Evolutionary conservation across 208 protist genomes (phyloP).

Genomic region (Naegleria lovaniensis): DNA sequence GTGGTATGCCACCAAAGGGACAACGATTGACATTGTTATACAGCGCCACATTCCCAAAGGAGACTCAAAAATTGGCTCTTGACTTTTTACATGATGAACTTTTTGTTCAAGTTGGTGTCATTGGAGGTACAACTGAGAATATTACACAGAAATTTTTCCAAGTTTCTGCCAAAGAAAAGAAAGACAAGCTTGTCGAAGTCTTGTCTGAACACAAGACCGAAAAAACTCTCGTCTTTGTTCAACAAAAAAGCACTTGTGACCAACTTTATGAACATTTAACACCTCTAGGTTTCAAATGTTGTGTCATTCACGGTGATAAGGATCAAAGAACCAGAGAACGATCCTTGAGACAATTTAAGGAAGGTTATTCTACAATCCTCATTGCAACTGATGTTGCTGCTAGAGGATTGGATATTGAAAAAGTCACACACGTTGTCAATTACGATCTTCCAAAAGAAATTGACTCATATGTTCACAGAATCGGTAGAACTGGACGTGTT

Average conservation of each 20-base stretch:
- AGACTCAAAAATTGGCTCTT: conserved; percentile 87
- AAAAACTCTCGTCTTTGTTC: conserved; percentile 90
- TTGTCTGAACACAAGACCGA: conserved; percentile 51
- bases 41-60: conserved; percentile 95
- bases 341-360: conserved; percentile 83
- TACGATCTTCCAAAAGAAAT: conserved; percentile 95
- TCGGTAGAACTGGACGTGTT: conserved; percentile 97
- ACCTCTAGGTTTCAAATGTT: conserved; percentile 60
- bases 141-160: conserved; percentile 63
- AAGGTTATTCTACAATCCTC: conserved; percentile 82
- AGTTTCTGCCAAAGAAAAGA: conserved; percentile 66
- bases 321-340: conserved; percentile 79
- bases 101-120: conserved; percentile 72
- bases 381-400: conserved; percentile 84
- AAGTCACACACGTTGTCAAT: conserved; percentile 94
- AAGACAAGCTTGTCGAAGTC: conserved; percentile 57
- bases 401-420: conserved; percentile 90
- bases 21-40: conserved; percentile 98
- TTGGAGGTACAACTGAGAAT: conserved; percentile 64
- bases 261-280: conserved; percentile 57
- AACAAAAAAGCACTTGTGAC: conserved; percentile 94
- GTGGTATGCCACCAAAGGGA: conserved; percentile 61
- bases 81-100: conserved; percentile 76
- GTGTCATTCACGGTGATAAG: conserved; percentile 91
- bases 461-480: conserved; percentile 99